These are phyloP conservation scores for Sugiyamaella americana DNA, from an alignment of 805 yeast species.

Conservation along the genomic window DNA sequence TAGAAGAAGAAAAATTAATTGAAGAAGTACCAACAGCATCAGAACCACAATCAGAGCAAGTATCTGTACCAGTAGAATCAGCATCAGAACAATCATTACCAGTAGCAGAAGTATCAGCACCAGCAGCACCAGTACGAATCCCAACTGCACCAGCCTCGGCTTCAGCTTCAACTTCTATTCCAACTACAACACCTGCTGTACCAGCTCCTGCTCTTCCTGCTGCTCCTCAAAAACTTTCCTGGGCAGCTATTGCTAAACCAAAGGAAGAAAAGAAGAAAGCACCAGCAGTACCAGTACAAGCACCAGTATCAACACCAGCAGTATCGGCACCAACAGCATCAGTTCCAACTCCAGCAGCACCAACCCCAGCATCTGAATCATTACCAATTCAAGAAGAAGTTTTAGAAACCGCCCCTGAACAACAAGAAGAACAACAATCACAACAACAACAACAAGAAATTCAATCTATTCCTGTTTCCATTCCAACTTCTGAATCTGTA, in stretches of 20 bases:
- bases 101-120: constrained; percentile 6
- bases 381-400: background rate
- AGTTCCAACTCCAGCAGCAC: constrained; percentile 6
- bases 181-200: background rate
- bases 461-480: constrained; percentile 13
- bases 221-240: constrained; percentile 38
- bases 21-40: constrained; percentile 3
- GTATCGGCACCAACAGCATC: constrained; percentile 11
- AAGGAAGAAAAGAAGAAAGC: constrained; percentile 31
- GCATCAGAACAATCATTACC: constrained; percentile 15
- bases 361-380: constrained; percentile 13
- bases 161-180: background rate
- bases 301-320: constrained; percentile 13
- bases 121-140: constrained; percentile 20
- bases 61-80: no score
- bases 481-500: constrained; percentile 8
- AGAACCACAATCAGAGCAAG: constrained; percentile 10
- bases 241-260: constrained; percentile 69
- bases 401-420: constrained; percentile 6
- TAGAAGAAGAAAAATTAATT: constrained; percentile 6
- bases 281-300: constrained; percentile 28
- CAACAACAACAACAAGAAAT: constrained; percentile 9
- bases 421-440: constrained; percentile 10
- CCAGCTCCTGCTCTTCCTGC: background rate
- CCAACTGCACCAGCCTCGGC: background rate